These are phyloP conservation scores for Candida pseudoglaebosa DNA, from an alignment of 805 yeast genomes.

Conservation along the genomic window DNA sequence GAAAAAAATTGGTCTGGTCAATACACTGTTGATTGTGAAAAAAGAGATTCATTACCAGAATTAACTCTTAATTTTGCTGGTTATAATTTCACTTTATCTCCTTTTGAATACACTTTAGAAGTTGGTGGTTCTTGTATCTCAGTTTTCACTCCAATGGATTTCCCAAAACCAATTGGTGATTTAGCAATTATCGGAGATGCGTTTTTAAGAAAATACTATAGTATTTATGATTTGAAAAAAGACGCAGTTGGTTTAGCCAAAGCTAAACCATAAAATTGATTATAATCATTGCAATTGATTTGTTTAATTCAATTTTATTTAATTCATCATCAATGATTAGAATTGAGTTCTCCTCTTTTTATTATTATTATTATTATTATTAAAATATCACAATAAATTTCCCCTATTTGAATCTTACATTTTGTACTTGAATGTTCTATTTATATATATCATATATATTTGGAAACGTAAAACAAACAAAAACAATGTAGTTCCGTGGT, in stretches of 20 bases:
- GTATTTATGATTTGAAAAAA: conserved; percentile 85
- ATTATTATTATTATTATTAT: too few relatives aligned
- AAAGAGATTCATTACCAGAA: conserved; percentile 83
- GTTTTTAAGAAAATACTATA: conserved; percentile 91
- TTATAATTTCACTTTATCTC: conserved; percentile 81
- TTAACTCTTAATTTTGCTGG: conserved; percentile 88
- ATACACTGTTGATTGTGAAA: conserved; percentile 86
- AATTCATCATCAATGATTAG: background rate
- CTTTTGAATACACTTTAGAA: conserved; percentile 92
- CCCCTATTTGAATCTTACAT: too few relatives aligned
- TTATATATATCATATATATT: too few relatives aligned
- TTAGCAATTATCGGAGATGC: conserved; percentile 96
- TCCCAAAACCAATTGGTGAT: conserved; percentile 97
- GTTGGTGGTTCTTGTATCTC: conserved; percentile 94
- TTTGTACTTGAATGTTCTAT: background rate
- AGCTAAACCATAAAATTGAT: conserved; percentile 38
- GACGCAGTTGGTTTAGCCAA: conserved; percentile 93
- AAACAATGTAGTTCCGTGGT: too few relatives aligned
- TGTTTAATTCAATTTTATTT: background rate
- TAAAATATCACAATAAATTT: too few relatives aligned
- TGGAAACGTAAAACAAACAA: too few relatives aligned
- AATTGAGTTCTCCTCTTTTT: too few relatives aligned
- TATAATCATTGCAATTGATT: too few relatives aligned
- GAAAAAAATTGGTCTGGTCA: conserved; percentile 97
- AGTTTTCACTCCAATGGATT: conserved; percentile 94